Evolutionary conservation across 176 grass and related monocot genomes (phyloP).

Genomic region (maize (Zea mays)): Zm-B73-REFERENCE-NAM-5.0 NC_050097.1:236031501-236032000

Average conservation of each 20-base stretch:
- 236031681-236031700: conserved; percentile 14
- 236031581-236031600: conserved; percentile 96
- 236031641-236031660: conserved; percentile 75
- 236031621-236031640: conserved; percentile 97
- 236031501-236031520: conserved; percentile 68
- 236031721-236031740: not conserved
- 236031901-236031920: conserved; percentile 82
- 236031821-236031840: conserved; percentile 50
- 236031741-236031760: conserved; percentile 1
- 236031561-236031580: conserved; percentile 94
- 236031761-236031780: not conserved
- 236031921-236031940: conserved; percentile 89
- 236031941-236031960: conserved; percentile 88
- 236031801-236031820: not conserved
- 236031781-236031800: not conserved
- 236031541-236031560: conserved; percentile 99
- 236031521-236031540: conserved; percentile 94
- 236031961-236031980: conserved; percentile 90
- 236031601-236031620: conserved; percentile 95
- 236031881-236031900: conserved; percentile 84
- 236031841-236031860: conserved; percentile 96
- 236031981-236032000: conserved; percentile 83
- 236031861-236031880: conserved; percentile 87
- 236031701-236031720: not conserved
- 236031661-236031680: conserved; percentile 66